These are phyloP conservation scores for Elsinoe fawcettii DNA, from an alignment of 2,329 filamentous ascomycete genomes.

Conservation along the genomic window DNA sequence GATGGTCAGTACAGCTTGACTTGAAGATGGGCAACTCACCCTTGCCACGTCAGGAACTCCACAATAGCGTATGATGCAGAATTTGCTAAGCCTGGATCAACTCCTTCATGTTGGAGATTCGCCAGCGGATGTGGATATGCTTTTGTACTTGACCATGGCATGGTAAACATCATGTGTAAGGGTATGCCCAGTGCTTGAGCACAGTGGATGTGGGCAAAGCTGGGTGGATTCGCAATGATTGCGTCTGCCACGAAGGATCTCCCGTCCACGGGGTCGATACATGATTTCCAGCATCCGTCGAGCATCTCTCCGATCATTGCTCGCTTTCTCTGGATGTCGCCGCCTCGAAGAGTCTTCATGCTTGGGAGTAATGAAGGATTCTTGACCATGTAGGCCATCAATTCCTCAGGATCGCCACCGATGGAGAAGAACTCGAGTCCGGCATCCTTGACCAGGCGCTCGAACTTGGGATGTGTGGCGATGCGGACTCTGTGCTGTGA, in stretches of 20 bases:
- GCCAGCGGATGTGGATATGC: constrained; percentile 64
- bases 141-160: constrained; percentile 43
- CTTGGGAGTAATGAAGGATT: constrained; percentile 23
- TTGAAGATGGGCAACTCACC: background rate
- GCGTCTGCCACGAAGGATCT: constrained; percentile 5
- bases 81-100: constrained; percentile 3
- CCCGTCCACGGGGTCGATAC: constrained; percentile 11
- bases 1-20: background rate
- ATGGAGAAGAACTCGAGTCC: no score
- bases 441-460: no score
- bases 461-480: no score
- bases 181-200: constrained; percentile 20
- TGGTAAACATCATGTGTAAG: constrained; percentile 29
- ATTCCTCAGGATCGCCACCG: no score
- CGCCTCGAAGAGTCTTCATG: constrained; percentile 25
- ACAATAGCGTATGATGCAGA: constrained; percentile 1
- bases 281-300: constrained; percentile 29
- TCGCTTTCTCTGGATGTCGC: constrained; percentile 24
- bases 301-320: constrained; percentile 27
- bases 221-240: constrained; percentile 23
- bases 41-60: constrained; percentile 13
- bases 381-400: no score
- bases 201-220: constrained; percentile 21
- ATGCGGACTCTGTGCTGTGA: no score
- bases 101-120: constrained; percentile 51